phyloP scores from a whole-genome alignment of 2,329 filamentous ascomycete genomes.

The Simplicillium sp. region DNA sequence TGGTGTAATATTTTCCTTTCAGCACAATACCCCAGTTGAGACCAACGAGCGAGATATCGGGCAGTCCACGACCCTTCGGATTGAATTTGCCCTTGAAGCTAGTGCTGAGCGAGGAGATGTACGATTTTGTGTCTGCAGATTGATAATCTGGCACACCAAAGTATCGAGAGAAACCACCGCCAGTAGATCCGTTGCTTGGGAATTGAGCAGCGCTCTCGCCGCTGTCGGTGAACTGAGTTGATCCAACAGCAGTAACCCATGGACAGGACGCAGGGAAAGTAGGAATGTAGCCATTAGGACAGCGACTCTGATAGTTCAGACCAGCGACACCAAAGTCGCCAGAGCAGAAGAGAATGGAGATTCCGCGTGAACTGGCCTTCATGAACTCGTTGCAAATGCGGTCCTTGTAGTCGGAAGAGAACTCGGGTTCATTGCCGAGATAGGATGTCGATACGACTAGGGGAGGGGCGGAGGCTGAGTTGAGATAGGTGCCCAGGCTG shows the following conservation, averaged over 20 bases:
- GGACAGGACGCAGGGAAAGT: constrained; percentile 31
- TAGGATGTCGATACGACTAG: constrained; percentile 43
- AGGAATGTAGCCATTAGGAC: constrained; percentile 18
- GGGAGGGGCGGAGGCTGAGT: constrained; percentile 1
- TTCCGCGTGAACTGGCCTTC: constrained; percentile 42
- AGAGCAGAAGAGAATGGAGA: constrained; percentile 36
- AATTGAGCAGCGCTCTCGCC: constrained; percentile 35
- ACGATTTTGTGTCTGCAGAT: constrained; percentile 25
- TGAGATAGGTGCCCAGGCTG: constrained; percentile 3
- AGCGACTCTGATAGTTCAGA: constrained; percentile 8
- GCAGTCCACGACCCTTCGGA: constrained; percentile 28
- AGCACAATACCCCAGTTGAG: constrained; percentile 1
- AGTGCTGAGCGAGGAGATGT: constrained; percentile 21
- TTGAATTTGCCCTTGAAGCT: constrained; percentile 30
- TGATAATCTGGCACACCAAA: constrained; percentile 39
- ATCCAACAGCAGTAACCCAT: constrained; percentile 41
- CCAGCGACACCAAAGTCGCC: constrained; percentile 11
- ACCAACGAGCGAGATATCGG: constrained; percentile 25
- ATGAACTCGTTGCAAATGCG: constrained; percentile 46
- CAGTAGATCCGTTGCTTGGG: constrained; percentile 31
- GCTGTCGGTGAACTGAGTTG: constrained; percentile 33
- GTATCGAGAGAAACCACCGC: constrained; percentile 39
- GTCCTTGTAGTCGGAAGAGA: constrained; percentile 9
- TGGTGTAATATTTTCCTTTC: no score
- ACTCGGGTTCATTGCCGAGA: constrained; percentile 39